Base-by-base conservation (phyloP, 805 yeast species). In the Blastobotrys peoriensis region DNA sequence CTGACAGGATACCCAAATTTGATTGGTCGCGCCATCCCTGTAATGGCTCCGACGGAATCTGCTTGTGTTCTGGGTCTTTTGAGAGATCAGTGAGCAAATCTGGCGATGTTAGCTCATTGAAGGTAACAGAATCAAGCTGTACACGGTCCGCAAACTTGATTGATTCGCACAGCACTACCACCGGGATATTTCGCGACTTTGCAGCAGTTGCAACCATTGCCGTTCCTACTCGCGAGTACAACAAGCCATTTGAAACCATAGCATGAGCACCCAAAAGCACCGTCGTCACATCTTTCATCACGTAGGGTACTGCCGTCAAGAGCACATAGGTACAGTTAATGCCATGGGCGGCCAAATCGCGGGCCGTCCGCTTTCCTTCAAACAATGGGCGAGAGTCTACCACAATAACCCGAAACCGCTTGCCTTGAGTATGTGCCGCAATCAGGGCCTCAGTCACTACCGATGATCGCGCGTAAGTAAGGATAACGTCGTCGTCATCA, bases 181-280 rank as follows among this genome's bases (percentile, higher is more conserved):
- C 97, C 0, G 98, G 98, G 40, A 93, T 85, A 58, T 88, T 85
- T 59, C 89, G 79, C 44, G 83, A 78, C 54, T 84, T 81, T 19
- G 95, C 89, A 66, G 84, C 78, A 86, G 91, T 86, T 5, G 98
- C 95, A 38, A 93, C 77, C 66, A 89, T 69, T 1, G 97, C 96
- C 5, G 97, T 83, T 18, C 98, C 98, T 15, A 87, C 97, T 50
- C 98, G 77, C 1, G 97, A 85, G 60, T 86, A 88, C 45, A 93
- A 72, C 61, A 88, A 78, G 1, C 98, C 98, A 60, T 93, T 93
- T 5, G 97, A 87, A 46, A 93, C 73, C 86, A 93, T 88, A 25
- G 97, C 94, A 61, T 93, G 98, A 0, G 98, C 98, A 13, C 98
- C 98, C 28, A 93, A 70, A 63, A 93, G 83, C 4, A 93, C 95